Evolutionary conservation across 768 basidiomycete species (phyloP), one percentile per base, ranked within the genome.

Genomic region (Suillus bovinus): DNA sequence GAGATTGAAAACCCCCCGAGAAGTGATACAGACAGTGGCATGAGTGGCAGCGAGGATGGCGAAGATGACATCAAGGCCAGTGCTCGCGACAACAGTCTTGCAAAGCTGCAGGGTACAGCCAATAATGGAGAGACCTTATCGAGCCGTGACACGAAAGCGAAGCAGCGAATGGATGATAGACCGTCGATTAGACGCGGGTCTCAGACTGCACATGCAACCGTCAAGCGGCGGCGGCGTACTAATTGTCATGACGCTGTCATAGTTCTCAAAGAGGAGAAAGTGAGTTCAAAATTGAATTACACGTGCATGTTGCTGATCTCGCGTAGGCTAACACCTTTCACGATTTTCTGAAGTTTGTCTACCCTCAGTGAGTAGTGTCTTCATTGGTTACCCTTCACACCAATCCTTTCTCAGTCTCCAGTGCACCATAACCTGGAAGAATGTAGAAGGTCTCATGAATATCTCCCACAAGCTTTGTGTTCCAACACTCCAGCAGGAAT

Each of bases 381-480:
- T 39, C 2, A 44, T 17, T 10, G 10, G 29, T 14, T 39, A 10
- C 52, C 59, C 2, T 61, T 59, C 16, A 44, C 47, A 41, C 54
- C 57, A 39, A 54, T 57, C 38, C 56, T 42, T 44, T 27, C 49
- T 33, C 68, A 92, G 90, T 66, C 80, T 96, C 60, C 91, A 94
- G 66, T 96, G 94, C 76, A 92, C 92, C 10, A 94, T 96, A 59
- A 90, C 93, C 0, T 98, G 95, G 93, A 91, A 93, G 68, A 97
- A 97, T 72, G 96, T 94, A 31, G 94, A 93, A 68, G 89, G 89
- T 44, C 82, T 94, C 46, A 90, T 95, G 86, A 93, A 95, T 70
- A 89, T 96, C 24, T 88, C 93, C 3, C 87, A 92, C 75, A 96
- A 94, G 71, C 86, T 96, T 60, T 91, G 90, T 64, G 91, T 93